Conservation (phyloP, 1,284 basidiomycete genomes). For the Trichosporon coremiiforme region DNA sequence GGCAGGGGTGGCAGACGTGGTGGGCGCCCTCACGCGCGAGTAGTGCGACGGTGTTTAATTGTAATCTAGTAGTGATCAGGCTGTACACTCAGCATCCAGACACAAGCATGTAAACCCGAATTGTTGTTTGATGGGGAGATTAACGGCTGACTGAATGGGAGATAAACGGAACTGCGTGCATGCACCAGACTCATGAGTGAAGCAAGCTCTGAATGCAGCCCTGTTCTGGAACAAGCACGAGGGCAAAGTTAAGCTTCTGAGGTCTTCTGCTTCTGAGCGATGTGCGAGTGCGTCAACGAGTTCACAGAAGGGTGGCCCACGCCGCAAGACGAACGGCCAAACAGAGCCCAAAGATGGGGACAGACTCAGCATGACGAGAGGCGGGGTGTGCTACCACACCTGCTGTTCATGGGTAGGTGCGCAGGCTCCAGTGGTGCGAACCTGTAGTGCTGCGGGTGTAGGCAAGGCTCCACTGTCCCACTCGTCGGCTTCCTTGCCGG, state of each 20-base stretch:
- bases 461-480: neutral
- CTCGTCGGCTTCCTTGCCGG: neutral
- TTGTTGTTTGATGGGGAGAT: neutral
- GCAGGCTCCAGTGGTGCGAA: neutral
- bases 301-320: neutral
- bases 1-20: neutral
- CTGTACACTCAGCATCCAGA: neutral
- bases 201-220: neutral
- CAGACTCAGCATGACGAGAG: neutral
- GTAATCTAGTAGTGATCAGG: neutral
- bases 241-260: neutral
- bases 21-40: neutral
- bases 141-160: neutral
- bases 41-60: neutral
- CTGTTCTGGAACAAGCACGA: constrained; percentile 1
- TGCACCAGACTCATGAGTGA: neutral
- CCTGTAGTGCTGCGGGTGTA: neutral
- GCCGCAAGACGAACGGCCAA: neutral
- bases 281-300: neutral
- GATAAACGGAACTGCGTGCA: neutral
- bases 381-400: neutral
- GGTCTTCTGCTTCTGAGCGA: neutral
- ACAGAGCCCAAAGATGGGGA: neutral
- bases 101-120: neutral
- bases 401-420: neutral